Percentiles rank a stretch among this genome's conserved stretches.
These are phyloP conservation scores for Peronospora belbahrii DNA, from an alignment of 352 stramenopile genomes.

Conservation along the genomic window DNA sequence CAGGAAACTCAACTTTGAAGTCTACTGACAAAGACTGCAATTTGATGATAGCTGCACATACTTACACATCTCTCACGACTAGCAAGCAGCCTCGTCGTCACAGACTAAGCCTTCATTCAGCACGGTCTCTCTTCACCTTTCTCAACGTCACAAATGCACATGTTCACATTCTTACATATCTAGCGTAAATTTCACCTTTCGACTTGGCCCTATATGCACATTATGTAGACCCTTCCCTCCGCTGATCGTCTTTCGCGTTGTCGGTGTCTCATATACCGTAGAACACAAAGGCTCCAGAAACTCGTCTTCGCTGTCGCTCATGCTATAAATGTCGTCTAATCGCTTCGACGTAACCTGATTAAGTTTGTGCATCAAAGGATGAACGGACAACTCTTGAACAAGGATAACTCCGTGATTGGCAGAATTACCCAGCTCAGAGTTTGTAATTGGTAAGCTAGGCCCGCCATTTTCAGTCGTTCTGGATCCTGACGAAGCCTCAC, in stretches of 20 bases:
- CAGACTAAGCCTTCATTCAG: no score
- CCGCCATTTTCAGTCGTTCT: constrained; percentile 5
- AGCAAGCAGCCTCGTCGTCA: no score
- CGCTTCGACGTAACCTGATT: constrained; percentile 44
- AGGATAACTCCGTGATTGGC: constrained; percentile 46
- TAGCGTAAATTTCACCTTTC: constrained; percentile 56
- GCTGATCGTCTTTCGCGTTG: constrained; percentile 28
- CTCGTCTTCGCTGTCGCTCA: constrained; percentile 84
- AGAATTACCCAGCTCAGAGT: constrained; percentile 12
- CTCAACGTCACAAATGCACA: not conserved
- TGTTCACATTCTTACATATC: constrained; percentile 24
- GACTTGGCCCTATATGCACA: constrained; percentile 17
- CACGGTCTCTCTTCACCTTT: no score
- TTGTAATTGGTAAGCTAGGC: not conserved
- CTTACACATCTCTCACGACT: no score
- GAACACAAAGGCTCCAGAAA: constrained; percentile 52
- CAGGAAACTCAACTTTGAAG: no score
- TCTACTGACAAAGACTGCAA: no score
- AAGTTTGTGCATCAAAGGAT: constrained; percentile 41
- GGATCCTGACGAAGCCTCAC: not conserved
- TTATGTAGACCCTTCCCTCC: constrained; percentile 16
- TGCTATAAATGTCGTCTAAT: constrained; percentile 72
- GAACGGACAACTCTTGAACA: constrained; percentile 56
- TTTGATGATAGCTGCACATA: no score
- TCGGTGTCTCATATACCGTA: constrained; percentile 37